phyloP scores from a whole-genome alignment of 306 rosid species.

The Casuarina cunninghamiana region DNA sequence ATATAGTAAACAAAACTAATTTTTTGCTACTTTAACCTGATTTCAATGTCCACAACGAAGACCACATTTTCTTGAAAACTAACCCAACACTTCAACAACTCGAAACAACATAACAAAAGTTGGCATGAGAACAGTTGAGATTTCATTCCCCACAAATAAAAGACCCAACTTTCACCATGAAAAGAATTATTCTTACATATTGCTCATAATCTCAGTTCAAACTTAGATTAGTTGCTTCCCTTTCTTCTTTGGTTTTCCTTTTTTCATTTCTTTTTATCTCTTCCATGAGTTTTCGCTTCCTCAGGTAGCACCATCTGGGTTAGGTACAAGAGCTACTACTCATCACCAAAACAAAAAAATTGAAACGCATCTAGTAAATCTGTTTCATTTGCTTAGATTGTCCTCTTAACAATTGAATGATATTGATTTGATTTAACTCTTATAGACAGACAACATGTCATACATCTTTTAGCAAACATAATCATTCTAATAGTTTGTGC shows the following conservation, averaged over 20 bases:
- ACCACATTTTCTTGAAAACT: not conserved
- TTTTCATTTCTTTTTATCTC: not conserved
- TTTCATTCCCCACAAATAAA: not conserved
- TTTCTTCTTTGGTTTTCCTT: not conserved
- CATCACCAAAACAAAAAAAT: not conserved
- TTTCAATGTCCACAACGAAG: not conserved
- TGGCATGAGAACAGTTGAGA: not conserved
- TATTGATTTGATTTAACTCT: not conserved
- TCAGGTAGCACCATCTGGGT: not conserved
- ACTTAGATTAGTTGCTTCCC: not conserved
- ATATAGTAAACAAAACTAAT: too few relatives aligned
- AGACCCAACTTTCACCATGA: not conserved
- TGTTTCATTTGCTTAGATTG: not conserved
- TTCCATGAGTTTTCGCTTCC: not conserved
- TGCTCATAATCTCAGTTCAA: not conserved
- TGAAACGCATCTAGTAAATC: not conserved
- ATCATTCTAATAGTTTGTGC: not conserved
- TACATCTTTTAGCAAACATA: not conserved
- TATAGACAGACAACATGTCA: not conserved
- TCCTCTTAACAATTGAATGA: not conserved
- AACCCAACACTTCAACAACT: not conserved
- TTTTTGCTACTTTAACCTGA: not conserved
- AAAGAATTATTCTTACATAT: not conserved
- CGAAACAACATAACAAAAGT: not conserved
- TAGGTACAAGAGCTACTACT: not conserved